These are phyloP conservation scores for Tetrahymena malaccensis DNA, from an alignment of 73 alveolate genomes.

Conservation along the genomic window DNA sequence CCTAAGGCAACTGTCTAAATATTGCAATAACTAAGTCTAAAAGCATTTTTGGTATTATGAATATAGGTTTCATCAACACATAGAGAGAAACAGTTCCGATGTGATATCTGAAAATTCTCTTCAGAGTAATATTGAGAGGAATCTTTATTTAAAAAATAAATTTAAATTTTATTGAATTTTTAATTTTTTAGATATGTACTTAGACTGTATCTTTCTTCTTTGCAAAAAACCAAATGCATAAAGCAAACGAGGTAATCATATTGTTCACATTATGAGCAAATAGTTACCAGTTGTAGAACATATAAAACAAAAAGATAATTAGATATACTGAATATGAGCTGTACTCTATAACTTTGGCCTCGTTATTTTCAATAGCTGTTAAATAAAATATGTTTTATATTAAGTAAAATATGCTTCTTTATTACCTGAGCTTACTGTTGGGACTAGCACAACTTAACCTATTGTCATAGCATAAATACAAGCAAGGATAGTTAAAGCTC, in stretches of 20 bases:
- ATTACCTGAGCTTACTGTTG: not conserved
- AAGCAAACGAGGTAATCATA: conserved; percentile 34
- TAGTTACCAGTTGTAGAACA: conserved; percentile 8
- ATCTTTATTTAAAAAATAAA: not conserved
- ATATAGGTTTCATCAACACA: conserved; percentile 6
- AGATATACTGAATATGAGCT: not conserved
- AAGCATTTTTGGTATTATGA: conserved; percentile 10
- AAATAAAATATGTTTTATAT: not conserved
- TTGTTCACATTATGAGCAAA: conserved; percentile 14
- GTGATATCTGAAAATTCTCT: conserved; percentile 29
- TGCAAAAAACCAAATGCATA: conserved; percentile 37
- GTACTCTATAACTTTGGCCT: conserved; percentile 11
- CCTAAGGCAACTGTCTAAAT: conserved; percentile 28
- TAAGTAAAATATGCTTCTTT: not conserved
- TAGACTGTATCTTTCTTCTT: conserved; percentile 22
- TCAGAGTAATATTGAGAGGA: conserved; percentile 13
- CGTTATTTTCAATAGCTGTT: conserved; percentile 3
- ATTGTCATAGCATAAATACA: conserved; percentile 33
- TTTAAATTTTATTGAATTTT: not conserved
- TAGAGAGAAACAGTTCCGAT: conserved; percentile 20
- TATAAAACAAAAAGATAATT: conserved; percentile 1
- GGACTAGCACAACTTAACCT: not conserved
- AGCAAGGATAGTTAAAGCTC: not conserved
- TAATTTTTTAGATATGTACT: not conserved
- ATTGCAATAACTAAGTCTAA: not conserved